Conservation (phyloP, 176 grass and related monocot genomes). For the Raddia distichophylla region DNA sequence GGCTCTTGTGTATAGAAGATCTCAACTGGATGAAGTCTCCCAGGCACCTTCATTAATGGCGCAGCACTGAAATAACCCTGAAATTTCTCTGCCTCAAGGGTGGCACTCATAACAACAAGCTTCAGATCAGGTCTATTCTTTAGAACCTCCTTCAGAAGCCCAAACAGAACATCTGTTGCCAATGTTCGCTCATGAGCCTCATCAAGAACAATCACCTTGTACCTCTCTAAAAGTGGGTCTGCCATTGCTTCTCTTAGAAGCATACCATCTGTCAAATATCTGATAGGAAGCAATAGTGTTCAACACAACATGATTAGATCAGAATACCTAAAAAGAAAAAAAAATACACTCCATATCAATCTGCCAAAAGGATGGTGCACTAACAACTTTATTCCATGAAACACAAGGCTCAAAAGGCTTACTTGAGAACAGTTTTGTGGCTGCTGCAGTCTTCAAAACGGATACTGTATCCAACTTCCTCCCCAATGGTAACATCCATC, state of each 20-base stretch:
- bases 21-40: constrained; percentile 91
- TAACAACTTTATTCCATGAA: constrained; percentile 36
- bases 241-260: constrained; percentile 99
- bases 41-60: constrained; percentile 90
- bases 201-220: constrained; percentile 97
- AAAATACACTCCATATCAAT: constrained; percentile 53
- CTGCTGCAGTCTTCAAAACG: constrained; percentile 98
- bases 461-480: constrained; percentile 98
- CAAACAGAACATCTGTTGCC: constrained; percentile 92
- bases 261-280: constrained; percentile 99
- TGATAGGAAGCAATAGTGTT: constrained; percentile 96
- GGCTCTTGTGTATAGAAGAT: constrained; percentile 98
- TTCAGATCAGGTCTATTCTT: constrained; percentile 88
- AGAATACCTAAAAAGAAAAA: constrained; percentile 68
- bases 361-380: constrained; percentile 55
- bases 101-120: constrained; percentile 96
- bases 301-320: constrained; percentile 65
- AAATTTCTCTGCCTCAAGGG: constrained; percentile 95
- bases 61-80: constrained; percentile 78
- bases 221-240: constrained; percentile 93
- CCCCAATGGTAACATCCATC: constrained; percentile 96
- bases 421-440: constrained; percentile 97
- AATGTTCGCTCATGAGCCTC: constrained; percentile 95
- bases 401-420: constrained; percentile 48
- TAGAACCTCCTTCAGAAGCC: constrained; percentile 92